These are phyloP conservation scores for Dictyophora rubrovolvata DNA, from an alignment of 768 basidiomycete species.

Conservation along the genomic window DNA sequence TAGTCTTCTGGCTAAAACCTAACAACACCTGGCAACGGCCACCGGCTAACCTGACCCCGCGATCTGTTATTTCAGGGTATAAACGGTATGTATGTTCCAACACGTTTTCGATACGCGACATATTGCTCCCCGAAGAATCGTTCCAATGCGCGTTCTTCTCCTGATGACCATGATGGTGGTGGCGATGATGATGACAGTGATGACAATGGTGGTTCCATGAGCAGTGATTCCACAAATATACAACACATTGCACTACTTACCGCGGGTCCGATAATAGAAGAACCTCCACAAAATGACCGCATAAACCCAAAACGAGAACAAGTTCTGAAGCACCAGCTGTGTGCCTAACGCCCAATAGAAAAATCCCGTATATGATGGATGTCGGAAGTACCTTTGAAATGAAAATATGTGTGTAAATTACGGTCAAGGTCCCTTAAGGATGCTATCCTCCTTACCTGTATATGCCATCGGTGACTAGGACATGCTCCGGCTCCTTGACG, in stretches of 20 bases:
- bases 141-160: slow-evolving; percentile 69
- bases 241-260: slow-evolving; percentile 34
- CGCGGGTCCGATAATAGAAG: slow-evolving; percentile 69
- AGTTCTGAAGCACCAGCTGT: slow-evolving; percentile 85
- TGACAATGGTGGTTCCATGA: no score
- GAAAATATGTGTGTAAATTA: slow-evolving; percentile 9
- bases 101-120: slow-evolving; percentile 56
- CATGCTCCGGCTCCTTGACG: slow-evolving; percentile 61
- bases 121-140: slow-evolving; percentile 90
- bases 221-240: no score
- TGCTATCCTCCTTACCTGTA: slow-evolving; percentile 58
- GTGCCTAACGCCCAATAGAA: slow-evolving; percentile 97
- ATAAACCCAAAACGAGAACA: slow-evolving; percentile 60
- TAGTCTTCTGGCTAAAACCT: neutral
- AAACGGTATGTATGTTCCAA: slow-evolving; percentile 85
- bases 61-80: slow-evolving; percentile 37
- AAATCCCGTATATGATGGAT: slow-evolving; percentile 96
- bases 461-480: slow-evolving; percentile 79
- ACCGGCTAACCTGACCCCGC: neutral
- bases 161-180: slow-evolving; percentile 28
- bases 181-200: no score
- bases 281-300: slow-evolving; percentile 69
- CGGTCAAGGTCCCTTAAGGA: neutral
- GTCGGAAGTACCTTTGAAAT: slow-evolving; percentile 62
- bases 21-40: neutral